phyloP scores from a whole-genome alignment of 352 stramenopile species.

The Phytophthora ramorum region DNA sequence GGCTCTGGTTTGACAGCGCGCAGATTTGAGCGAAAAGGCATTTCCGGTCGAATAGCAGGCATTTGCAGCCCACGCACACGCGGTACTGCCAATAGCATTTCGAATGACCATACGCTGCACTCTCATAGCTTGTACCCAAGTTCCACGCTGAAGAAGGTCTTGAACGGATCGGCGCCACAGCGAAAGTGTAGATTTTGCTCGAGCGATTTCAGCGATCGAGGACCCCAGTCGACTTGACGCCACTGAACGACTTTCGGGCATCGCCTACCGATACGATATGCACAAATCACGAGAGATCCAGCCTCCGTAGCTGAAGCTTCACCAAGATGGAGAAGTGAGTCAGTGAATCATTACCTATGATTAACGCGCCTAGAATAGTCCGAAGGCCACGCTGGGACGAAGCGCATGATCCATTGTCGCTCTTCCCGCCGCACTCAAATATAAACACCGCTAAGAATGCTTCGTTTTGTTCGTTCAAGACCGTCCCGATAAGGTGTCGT shows the following conservation, averaged over 20 bases:
- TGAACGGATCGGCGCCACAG: constrained; percentile 14
- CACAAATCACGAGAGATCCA: background rate
- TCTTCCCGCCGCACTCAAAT: too few species aligned
- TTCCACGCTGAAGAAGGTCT: constrained; percentile 29
- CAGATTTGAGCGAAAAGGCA: constrained; percentile 21
- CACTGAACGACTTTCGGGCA: constrained; percentile 4
- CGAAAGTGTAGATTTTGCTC: constrained; percentile 15
- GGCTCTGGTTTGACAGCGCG: constrained; percentile 17
- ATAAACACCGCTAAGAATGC: too few species aligned
- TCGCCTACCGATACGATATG: background rate
- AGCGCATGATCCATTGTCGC: too few species aligned
- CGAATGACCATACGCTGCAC: constrained; percentile 30
- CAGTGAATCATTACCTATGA: too few species aligned
- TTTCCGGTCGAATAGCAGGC: constrained; percentile 38
- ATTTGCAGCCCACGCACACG: constrained; percentile 35
- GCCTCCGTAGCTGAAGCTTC: too few species aligned
- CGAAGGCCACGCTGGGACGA: too few species aligned
- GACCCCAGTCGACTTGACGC: constrained; percentile 2
- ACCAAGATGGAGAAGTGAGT: too few species aligned
- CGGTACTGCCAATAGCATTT: constrained; percentile 34
- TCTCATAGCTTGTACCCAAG: constrained; percentile 23
- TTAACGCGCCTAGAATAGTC: too few species aligned
- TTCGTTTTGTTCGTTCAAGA: too few species aligned
- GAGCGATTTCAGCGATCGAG: background rate
- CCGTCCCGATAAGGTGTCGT: too few species aligned